Base-by-base conservation (phyloP, 2,329 filamentous ascomycete species). In the Colletotrichum endophyticum region DNA sequence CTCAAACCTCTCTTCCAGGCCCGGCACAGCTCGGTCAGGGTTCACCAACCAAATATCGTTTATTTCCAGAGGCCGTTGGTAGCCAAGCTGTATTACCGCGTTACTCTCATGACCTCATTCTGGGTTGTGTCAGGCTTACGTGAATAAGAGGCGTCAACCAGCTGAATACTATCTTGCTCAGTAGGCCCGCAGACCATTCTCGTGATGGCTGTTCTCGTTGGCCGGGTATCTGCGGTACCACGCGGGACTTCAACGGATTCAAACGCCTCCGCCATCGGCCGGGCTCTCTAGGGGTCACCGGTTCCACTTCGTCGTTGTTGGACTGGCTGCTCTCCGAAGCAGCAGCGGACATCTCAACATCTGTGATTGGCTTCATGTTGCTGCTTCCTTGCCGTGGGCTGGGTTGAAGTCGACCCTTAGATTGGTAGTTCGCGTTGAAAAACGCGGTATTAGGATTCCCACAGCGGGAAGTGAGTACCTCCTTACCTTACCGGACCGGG, bases 41-140 rank as follows among this genome's bases (percentile, higher is more conserved):
- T 98, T 98, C 79, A 99, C 94, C 2, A 89, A 87, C 94, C 95
- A 98, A 72, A 99, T 92, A 83, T 99, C 96, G 79, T 94, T 94
- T 72, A 93, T 86, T 81, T 98, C 94, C 3, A 99, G 89, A 3
- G 93, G 92, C 16, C 96, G 93, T 82, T 95, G 93, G 85, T 98
- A 99, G 53, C 96, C 96, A 56, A 92, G 91, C 92, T 95, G 79
- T 36, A 68, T 22, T 15, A 28, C 1, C 11, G 4, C 9, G 59
- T 62, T 32, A 62, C n/a, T 49, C n/a, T 4, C 44, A 22, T 1
- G n/a, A 1, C 3, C 11, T 49, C 19, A 49, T n/a, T 7, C 0
- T 12, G n/a, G 2, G 1, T 49, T 3, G 44, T 49, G n/a, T 22
- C 44, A 49, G 56, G 56, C 36, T 49, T 66, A 66, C 36, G 13